These are phyloP conservation scores for Exophiala lecanii-corni DNA, from an alignment of 2,329 filamentous ascomycete genomes.

Conservation along the genomic window DNA sequence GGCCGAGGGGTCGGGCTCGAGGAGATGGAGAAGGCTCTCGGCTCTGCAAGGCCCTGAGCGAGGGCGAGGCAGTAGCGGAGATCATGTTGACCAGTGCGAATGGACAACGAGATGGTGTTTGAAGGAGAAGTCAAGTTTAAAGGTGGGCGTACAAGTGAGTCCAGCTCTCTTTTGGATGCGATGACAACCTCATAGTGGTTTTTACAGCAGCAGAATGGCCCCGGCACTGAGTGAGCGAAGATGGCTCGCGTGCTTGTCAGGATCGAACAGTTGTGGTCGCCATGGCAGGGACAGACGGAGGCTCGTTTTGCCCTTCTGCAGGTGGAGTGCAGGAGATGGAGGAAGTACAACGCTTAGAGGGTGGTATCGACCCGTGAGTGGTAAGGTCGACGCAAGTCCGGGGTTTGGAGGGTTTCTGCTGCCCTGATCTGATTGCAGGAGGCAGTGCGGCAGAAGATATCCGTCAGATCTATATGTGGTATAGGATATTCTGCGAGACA, in stretches of 20 bases:
- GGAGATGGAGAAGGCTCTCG: slow-evolving; percentile 19
- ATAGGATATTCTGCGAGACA: too few species aligned
- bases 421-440: too few species aligned
- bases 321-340: slow-evolving; percentile 13
- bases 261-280: slow-evolving; percentile 9
- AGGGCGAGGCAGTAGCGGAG: slow-evolving; percentile 13
- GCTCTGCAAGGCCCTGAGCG: slow-evolving; percentile 14
- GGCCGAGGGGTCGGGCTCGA: slow-evolving; percentile 15
- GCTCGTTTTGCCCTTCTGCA: slow-evolving; percentile 17
- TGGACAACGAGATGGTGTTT: not conserved
- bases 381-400: slow-evolving; percentile 12
- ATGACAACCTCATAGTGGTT: slow-evolving; percentile 21
- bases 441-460: too few species aligned
- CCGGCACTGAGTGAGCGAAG: slow-evolving; percentile 3
- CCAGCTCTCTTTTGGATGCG: slow-evolving; percentile 23
- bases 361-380: slow-evolving; percentile 7
- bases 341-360: slow-evolving; percentile 17
- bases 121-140: slow-evolving; percentile 8
- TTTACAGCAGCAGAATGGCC: slow-evolving; percentile 4
- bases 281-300: slow-evolving; percentile 10
- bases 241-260: slow-evolving; percentile 1
- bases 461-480: too few species aligned
- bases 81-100: slow-evolving; percentile 9
- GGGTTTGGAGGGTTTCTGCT: slow-evolving; percentile 13
- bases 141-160: slow-evolving; percentile 17